phyloP scores from a whole-genome alignment of 2,329 filamentous ascomycete species.

The Clonostachys rosea region DNA sequence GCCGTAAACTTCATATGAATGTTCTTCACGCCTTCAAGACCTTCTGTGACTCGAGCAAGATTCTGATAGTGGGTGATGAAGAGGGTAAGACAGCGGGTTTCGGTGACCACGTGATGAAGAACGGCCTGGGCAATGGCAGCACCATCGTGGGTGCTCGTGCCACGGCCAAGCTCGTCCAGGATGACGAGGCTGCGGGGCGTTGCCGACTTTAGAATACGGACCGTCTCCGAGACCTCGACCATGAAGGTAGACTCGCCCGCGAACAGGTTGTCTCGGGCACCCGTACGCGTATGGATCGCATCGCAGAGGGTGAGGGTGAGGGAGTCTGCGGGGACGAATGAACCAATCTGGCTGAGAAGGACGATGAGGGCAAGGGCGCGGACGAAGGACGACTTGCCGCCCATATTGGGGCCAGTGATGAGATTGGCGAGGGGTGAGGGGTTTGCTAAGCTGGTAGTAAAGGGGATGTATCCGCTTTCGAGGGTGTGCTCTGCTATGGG shows the following conservation, averaged over 20 bases:
- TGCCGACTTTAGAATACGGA: slow-evolving; percentile 83
- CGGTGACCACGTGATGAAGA: slow-evolving; percentile 74
- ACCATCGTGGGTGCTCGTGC: slow-evolving; percentile 92
- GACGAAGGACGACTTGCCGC: slow-evolving; percentile 96
- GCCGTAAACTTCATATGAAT: slow-evolving; percentile 87
- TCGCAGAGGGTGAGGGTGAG: slow-evolving; percentile 79
- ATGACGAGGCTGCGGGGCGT: slow-evolving; percentile 83
- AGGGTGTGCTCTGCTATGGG: slow-evolving; percentile 94
- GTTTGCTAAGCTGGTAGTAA: slow-evolving; percentile 70
- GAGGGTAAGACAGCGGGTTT: slow-evolving; percentile 73
- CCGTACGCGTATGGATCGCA: slow-evolving; percentile 92
- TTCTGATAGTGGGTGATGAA: slow-evolving; percentile 99
- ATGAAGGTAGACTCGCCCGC: slow-evolving; percentile 95
- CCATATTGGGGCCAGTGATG: slow-evolving; percentile 98
- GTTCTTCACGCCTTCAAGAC: slow-evolving; percentile 70
- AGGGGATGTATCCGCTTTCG: slow-evolving; percentile 84
- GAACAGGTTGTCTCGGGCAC: slow-evolving; percentile 93
- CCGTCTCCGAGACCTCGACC: slow-evolving; percentile 93
- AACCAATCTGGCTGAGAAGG: slow-evolving; percentile 92
- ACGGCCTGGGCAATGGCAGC: slow-evolving; percentile 94
- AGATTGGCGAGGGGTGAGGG: slow-evolving; percentile 69
- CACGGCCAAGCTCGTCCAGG: slow-evolving; percentile 89
- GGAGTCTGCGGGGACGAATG: slow-evolving; percentile 79
- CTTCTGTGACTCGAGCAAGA: slow-evolving; percentile 65
- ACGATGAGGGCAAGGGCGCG: slow-evolving; percentile 86